Evolutionary conservation across 2,329 filamentous ascomycete genomes (phyloP).

Genomic region (Fusarium sp.): DNA sequence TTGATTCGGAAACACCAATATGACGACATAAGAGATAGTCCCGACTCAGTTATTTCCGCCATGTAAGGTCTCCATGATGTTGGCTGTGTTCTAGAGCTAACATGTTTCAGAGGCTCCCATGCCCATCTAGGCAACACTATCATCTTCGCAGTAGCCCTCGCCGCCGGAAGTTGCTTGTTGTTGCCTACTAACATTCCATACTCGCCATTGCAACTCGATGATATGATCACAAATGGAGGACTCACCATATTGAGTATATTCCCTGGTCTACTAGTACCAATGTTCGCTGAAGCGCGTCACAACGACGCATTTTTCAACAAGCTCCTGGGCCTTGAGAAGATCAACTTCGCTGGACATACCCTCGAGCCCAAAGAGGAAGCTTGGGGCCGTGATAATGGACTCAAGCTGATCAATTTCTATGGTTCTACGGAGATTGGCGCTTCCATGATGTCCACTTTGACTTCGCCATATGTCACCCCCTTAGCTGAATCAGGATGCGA

Average conservation of each 20-base stretch:
- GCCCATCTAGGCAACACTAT: slow-evolving; percentile 19
- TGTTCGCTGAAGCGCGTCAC: not conserved
- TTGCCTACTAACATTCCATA: not conserved
- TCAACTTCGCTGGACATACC: slow-evolving; percentile 3
- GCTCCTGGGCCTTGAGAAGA: not conserved
- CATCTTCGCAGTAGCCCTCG: not conserved
- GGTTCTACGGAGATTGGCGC: slow-evolving; percentile 11
- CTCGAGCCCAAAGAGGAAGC: not conserved
- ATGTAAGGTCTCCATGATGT: not conserved
- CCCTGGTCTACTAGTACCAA: not conserved
- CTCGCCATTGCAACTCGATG: not conserved
- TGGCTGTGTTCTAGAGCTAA: not conserved
- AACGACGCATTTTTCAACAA: fast-evolving
- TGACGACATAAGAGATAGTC: fast-evolving
- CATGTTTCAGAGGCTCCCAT: not conserved
- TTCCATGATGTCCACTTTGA: not conserved
- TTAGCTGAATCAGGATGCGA: not conserved
- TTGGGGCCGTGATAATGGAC: not conserved
- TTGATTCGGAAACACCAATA: slow-evolving; percentile 10
- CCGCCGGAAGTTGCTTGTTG: not conserved
- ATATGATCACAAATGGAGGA: slow-evolving; percentile 9
- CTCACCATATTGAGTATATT: slow-evolving; percentile 1
- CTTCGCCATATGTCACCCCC: not conserved
- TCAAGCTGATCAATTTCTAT: not conserved
- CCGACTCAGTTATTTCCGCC: not conserved